Evolutionary conservation across 371 early-diverging fungal species (phyloP).

Genomic region (Lichtheimia hyalospora): DNA sequence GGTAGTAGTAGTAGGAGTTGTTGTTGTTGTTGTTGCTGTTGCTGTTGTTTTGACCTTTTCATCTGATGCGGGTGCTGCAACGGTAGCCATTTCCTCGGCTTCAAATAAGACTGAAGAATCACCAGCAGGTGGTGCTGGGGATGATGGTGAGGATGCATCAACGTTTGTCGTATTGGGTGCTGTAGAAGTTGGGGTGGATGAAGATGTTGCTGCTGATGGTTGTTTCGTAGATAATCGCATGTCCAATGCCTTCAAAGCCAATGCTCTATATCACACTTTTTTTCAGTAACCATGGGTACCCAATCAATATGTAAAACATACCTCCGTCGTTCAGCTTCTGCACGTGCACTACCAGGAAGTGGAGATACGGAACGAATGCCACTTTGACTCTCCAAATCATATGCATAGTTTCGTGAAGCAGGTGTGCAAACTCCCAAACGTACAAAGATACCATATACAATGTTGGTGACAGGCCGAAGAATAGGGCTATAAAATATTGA

Average conservation of each 20-base stretch:
- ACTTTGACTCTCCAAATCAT: slow-evolving; percentile 47
- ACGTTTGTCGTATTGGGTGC: background rate
- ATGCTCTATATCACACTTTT: slow-evolving; percentile 35
- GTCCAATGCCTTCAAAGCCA: slow-evolving; percentile 68
- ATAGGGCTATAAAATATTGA: slow-evolving; percentile 39
- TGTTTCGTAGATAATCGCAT: slow-evolving; percentile 51
- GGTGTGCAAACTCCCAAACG: slow-evolving; percentile 41
- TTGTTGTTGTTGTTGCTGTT: background rate
- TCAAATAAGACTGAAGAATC: slow-evolving; percentile 12
- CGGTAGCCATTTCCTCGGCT: slow-evolving; percentile 15
- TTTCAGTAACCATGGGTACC: background rate
- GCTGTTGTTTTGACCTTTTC: background rate
- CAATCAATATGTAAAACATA: slow-evolving; percentile 15
- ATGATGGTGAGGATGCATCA: slow-evolving; percentile 1
- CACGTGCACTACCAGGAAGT: slow-evolving; percentile 55
- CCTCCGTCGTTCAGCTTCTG: slow-evolving; percentile 70
- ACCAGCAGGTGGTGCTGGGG: background rate
- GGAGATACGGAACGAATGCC: slow-evolving; percentile 33
- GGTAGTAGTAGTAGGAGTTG: background rate
- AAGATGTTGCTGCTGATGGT: slow-evolving; percentile 13
- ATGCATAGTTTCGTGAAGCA: slow-evolving; percentile 50
- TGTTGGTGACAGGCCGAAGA: slow-evolving; percentile 51
- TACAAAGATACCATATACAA: slow-evolving; percentile 48
- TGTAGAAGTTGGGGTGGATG: slow-evolving; percentile 5
- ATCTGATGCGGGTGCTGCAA: slow-evolving; percentile 2